phyloP scores from a whole-genome alignment of 352 stramenopile species.

The Globisporangium okanoganense region DNA sequence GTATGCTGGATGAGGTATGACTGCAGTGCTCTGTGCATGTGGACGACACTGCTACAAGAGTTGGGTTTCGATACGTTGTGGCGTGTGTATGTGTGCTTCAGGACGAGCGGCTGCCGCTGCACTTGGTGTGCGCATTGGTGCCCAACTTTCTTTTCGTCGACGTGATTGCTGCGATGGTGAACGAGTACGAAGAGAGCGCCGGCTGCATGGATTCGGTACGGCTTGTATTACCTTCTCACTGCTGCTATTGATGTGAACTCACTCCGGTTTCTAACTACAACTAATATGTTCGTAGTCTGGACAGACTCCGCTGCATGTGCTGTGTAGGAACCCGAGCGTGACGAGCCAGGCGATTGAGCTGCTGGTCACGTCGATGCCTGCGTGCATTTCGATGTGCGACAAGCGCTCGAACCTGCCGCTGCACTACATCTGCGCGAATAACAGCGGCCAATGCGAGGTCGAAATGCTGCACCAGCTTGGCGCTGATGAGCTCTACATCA shows the following conservation, averaged over 20 bases:
- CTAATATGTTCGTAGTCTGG: conserved; percentile 19
- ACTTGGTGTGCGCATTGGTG: conserved; percentile 43
- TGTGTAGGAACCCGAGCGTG: conserved; percentile 44
- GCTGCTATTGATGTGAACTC: background rate
- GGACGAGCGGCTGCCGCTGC: conserved; percentile 44
- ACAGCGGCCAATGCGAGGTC: conserved; percentile 27
- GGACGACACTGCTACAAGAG: background rate
- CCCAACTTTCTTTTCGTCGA: conserved; percentile 55
- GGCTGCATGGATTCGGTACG: conserved; percentile 40
- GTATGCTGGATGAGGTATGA: conserved; percentile 23
- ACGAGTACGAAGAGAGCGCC: conserved; percentile 28
- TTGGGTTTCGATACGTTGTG: background rate
- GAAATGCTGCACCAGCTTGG: conserved; percentile 40
- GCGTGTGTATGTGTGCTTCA: conserved; percentile 3
- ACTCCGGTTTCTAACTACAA: background rate
- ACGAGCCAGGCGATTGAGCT: conserved; percentile 34
- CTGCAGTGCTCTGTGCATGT: background rate
- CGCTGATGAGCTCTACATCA: conserved; percentile 25
- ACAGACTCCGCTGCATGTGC: conserved; percentile 47
- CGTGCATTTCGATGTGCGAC: conserved; percentile 34
- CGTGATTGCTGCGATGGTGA: conserved; percentile 48
- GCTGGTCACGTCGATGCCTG: conserved; percentile 30
- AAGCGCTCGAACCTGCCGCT: conserved; percentile 39
- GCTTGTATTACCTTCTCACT: background rate
- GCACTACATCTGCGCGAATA: conserved; percentile 50